phyloP scores from a whole-genome alignment of 768 basidiomycete species.

The Pisolithus sp. region DNA sequence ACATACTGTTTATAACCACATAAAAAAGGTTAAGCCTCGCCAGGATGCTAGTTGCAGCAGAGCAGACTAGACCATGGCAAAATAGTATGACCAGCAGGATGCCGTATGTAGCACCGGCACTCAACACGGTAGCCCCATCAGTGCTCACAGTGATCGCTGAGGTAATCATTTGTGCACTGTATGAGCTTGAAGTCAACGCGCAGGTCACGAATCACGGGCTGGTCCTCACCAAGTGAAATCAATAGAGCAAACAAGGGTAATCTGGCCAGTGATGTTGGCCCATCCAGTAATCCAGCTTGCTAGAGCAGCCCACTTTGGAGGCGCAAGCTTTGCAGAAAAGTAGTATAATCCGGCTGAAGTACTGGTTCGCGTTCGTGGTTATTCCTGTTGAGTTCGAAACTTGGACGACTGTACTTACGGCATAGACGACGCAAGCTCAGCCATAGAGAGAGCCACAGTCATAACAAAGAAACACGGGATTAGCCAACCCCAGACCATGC shows the following conservation, averaged over 20 bases:
- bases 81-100: slow-evolving; percentile 60
- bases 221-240: slow-evolving; percentile 57
- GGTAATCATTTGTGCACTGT: slow-evolving; percentile 69
- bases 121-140: slow-evolving; percentile 45
- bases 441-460: slow-evolving; percentile 64
- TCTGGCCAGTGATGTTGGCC: slow-evolving; percentile 70
- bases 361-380: slow-evolving; percentile 27
- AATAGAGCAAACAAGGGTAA: slow-evolving; percentile 66
- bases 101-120: slow-evolving; percentile 58
- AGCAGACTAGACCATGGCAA: slow-evolving; percentile 65
- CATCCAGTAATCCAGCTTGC: slow-evolving; percentile 57
- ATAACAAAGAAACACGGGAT: slow-evolving; percentile 66
- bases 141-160: slow-evolving; percentile 60
- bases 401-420: slow-evolving; percentile 42
- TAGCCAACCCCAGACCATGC: slow-evolving; percentile 74
- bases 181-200: background rate
- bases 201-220: background rate
- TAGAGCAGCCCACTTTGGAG: slow-evolving; percentile 51
- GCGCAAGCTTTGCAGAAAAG: slow-evolving; percentile 70
- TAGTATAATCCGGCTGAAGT: slow-evolving; percentile 78
- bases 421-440: slow-evolving; percentile 69
- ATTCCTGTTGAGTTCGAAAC: background rate
- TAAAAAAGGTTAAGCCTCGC: slow-evolving; percentile 69
- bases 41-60: slow-evolving; percentile 57
- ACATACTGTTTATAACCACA: slow-evolving; percentile 55